Evolutionary conservation across 352 stramenopile genomes (phyloP).

Genomic region (Phytophthora cryptogea): DNA sequence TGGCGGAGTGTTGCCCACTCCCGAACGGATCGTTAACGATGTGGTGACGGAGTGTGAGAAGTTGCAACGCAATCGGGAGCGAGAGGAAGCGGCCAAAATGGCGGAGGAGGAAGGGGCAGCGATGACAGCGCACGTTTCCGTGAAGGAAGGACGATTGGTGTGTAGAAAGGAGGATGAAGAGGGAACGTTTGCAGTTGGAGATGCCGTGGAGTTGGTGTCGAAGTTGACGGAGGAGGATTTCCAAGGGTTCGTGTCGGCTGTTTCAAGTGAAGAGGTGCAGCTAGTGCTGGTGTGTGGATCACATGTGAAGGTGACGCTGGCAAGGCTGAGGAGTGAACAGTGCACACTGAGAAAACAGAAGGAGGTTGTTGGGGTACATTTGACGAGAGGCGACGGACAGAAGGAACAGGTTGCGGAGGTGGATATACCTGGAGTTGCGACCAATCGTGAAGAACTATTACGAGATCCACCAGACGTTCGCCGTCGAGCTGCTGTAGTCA

Average conservation of each 20-base stretch:
- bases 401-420: background rate
- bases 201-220: constrained; percentile 61
- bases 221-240: constrained; percentile 64
- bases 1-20: constrained; percentile 42
- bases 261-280: constrained; percentile 41
- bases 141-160: constrained; percentile 22
- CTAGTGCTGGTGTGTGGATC: constrained; percentile 63
- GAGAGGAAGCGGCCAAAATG: constrained; percentile 14
- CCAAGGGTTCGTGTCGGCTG: constrained; percentile 49
- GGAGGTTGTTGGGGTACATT: background rate
- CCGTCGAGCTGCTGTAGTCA: constrained; percentile 27
- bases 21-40: constrained; percentile 44
- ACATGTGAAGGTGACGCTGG: constrained; percentile 32
- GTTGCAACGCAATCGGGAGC: constrained; percentile 27
- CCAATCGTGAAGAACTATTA: constrained; percentile 26
- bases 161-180: constrained; percentile 7
- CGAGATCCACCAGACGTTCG: constrained; percentile 37
- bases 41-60: constrained; percentile 33
- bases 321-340: constrained; percentile 39
- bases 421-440: constrained; percentile 1
- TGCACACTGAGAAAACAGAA: constrained; percentile 48
- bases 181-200: constrained; percentile 45
- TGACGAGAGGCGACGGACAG: constrained; percentile 8
- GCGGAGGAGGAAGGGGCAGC: constrained; percentile 5
- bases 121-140: constrained; percentile 1